Conservation (phyloP, 1,139 yeast genomes). For the Candida glucosophila region DNA sequence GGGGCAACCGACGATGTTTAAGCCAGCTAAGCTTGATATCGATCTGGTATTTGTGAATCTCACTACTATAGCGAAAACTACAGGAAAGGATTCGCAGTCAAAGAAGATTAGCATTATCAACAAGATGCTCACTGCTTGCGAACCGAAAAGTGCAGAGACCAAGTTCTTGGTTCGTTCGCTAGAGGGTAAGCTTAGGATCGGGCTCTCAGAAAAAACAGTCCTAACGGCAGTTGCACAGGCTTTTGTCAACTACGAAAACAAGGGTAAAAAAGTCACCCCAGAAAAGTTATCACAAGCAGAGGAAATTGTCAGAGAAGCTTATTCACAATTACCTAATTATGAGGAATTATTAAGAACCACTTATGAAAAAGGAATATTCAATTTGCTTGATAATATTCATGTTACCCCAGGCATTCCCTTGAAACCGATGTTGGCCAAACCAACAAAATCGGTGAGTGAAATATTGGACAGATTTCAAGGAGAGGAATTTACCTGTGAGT, state of each 20-base stretch:
- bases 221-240: constrained; percentile 81
- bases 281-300: constrained; percentile 54
- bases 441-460: constrained; percentile 87
- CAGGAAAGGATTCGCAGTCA: constrained; percentile 81
- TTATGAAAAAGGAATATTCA: constrained; percentile 56
- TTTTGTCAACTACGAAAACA: constrained; percentile 49
- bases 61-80: constrained; percentile 65
- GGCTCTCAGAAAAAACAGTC: constrained; percentile 90
- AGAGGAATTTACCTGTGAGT: constrained; percentile 85
- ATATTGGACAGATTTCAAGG: constrained; percentile 83
- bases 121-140: constrained; percentile 78
- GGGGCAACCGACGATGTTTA: constrained; percentile 88
- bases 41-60: constrained; percentile 65
- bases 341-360: constrained; percentile 65
- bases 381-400: constrained; percentile 59
- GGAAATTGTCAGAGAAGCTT: constrained; percentile 74
- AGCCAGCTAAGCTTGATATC: constrained; percentile 73
- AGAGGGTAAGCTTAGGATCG: constrained; percentile 89
- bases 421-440: constrained; percentile 97
- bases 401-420: constrained; percentile 89
- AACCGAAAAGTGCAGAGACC: constrained; percentile 65
- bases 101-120: constrained; percentile 72
- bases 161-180: constrained; percentile 81
- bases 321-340: constrained; percentile 87
- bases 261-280: constrained; percentile 20